Conservation (phyloP, 1,139 yeast species). For the Magnusiomyces magnusii region DNA sequence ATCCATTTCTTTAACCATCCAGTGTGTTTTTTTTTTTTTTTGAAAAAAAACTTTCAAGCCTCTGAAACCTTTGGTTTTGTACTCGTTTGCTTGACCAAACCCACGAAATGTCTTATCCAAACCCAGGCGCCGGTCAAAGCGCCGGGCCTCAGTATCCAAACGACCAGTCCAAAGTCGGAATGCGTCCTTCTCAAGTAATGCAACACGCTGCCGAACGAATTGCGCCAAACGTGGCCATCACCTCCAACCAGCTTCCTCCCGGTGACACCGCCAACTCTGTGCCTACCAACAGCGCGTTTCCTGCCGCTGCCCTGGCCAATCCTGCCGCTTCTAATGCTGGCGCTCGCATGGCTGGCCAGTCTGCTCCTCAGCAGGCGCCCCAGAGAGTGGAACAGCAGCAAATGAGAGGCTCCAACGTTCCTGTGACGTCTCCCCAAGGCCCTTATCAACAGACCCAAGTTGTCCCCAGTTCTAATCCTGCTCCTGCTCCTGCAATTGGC, state of each 20-base stretch:
- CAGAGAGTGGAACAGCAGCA: constrained; percentile 8
- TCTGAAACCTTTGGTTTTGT: background rate
- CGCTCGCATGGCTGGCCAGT: constrained; percentile 11
- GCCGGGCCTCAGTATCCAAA: background rate
- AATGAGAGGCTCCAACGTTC: background rate
- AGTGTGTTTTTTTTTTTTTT: no score
- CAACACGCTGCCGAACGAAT: constrained; percentile 8
- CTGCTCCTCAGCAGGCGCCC: constrained; percentile 11
- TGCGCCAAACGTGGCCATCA: constrained; percentile 24
- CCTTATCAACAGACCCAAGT: background rate
- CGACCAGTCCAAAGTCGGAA: constrained; percentile 1
- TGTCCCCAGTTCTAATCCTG: background rate
- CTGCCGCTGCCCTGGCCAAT: constrained; percentile 27
- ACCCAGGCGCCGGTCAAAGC: background rate
- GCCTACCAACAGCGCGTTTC: constrained; percentile 27
- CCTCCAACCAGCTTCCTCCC: constrained; percentile 24
- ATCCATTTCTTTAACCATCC: no score
- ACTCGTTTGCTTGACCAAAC: background rate
- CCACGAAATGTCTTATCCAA: constrained; percentile 8
- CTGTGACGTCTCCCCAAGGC: background rate
- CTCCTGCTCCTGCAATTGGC: background rate
- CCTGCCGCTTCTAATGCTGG: constrained; percentile 24
- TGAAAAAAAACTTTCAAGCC: background rate
- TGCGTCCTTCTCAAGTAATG: constrained; percentile 7
- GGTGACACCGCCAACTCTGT: constrained; percentile 22